Conservation (phyloP, 1,139 yeast genomes). For the Scheffersomyces lignicola region DNA sequence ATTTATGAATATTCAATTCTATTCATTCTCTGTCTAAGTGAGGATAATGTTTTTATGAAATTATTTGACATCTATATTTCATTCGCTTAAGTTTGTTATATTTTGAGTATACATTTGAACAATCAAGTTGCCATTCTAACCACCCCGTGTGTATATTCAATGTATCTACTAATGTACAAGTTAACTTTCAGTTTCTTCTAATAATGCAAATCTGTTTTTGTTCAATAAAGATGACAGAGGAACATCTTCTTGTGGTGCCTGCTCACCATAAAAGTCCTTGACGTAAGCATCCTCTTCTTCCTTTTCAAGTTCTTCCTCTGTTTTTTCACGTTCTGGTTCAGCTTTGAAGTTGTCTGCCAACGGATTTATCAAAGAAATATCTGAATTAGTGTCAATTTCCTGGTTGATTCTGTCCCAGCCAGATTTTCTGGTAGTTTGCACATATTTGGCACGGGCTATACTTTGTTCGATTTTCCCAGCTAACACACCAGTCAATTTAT, state of each 20-base stretch:
- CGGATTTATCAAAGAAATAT: too few species aligned
- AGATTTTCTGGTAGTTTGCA: slow-evolving; percentile 62
- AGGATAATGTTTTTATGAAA: too few species aligned
- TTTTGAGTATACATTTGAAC: too few species aligned
- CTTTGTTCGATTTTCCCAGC: slow-evolving; percentile 64
- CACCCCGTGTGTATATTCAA: too few species aligned
- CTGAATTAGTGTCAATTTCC: too few species aligned
- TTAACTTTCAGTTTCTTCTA: slow-evolving; percentile 55
- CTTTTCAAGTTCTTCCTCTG: slow-evolving; percentile 22
- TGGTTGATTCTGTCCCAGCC: slow-evolving; percentile 73
- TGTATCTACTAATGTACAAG: background rate
- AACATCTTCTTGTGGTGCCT: slow-evolving; percentile 21
- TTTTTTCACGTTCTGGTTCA: slow-evolving; percentile 8
- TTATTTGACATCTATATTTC: too few species aligned
- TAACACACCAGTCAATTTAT: slow-evolving; percentile 55
- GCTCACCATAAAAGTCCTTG: slow-evolving; percentile 31
- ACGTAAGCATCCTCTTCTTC: slow-evolving; percentile 41
- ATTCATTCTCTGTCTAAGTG: too few species aligned
- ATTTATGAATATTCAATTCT: background rate
- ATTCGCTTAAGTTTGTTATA: too few species aligned
- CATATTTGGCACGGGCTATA: slow-evolving; percentile 59
- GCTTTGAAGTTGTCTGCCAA: slow-evolving; percentile 8
- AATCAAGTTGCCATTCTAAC: too few species aligned
- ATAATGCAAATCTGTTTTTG: slow-evolving; percentile 46
- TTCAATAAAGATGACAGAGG: slow-evolving; percentile 13